phyloP scores from a whole-genome alignment of 768 basidiomycete species.

The Leccinum uliginosum region DNA sequence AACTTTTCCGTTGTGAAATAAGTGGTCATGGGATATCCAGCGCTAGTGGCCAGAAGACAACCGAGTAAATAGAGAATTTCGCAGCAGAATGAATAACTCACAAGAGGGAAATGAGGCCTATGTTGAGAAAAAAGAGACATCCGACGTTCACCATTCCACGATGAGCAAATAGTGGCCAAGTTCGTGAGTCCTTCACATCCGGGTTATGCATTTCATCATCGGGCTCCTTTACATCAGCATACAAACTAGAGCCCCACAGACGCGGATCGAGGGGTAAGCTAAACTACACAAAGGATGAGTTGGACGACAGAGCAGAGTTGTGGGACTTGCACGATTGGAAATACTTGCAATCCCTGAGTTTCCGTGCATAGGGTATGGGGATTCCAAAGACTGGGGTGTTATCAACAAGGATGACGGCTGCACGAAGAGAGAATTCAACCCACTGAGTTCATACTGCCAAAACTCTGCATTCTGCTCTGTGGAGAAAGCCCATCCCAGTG shows the following conservation, averaged over 20 bases:
- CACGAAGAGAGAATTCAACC: neutral
- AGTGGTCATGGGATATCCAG: slow-evolving; percentile 41
- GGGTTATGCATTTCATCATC: slow-evolving; percentile 78
- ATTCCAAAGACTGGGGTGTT: slow-evolving; percentile 20
- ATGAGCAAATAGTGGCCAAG: slow-evolving; percentile 42
- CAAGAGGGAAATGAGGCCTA: slow-evolving; percentile 53
- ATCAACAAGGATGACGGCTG: neutral
- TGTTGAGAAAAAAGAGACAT: slow-evolving; percentile 55
- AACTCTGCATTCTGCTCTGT: slow-evolving; percentile 23
- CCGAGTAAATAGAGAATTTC: neutral
- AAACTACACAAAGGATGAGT: slow-evolving; percentile 40
- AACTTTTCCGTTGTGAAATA: slow-evolving; percentile 30
- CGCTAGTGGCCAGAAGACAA: slow-evolving; percentile 23
- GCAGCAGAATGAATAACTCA: slow-evolving; percentile 31
- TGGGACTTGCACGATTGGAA: slow-evolving; percentile 39
- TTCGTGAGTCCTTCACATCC: slow-evolving; percentile 32
- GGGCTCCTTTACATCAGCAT: slow-evolving; percentile 50
- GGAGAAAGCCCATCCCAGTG: slow-evolving; percentile 16
- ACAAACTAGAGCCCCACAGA: slow-evolving; percentile 60
- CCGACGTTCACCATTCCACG: slow-evolving; percentile 72
- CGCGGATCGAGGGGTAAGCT: slow-evolving; percentile 63
- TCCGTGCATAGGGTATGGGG: slow-evolving; percentile 40
- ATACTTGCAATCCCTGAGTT: slow-evolving; percentile 35
- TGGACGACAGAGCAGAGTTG: neutral
- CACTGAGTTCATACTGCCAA: slow-evolving; percentile 24